Evolutionary conservation across 805 yeast species (phyloP).

Genomic region (Zygoascus flipseniorum): DNA sequence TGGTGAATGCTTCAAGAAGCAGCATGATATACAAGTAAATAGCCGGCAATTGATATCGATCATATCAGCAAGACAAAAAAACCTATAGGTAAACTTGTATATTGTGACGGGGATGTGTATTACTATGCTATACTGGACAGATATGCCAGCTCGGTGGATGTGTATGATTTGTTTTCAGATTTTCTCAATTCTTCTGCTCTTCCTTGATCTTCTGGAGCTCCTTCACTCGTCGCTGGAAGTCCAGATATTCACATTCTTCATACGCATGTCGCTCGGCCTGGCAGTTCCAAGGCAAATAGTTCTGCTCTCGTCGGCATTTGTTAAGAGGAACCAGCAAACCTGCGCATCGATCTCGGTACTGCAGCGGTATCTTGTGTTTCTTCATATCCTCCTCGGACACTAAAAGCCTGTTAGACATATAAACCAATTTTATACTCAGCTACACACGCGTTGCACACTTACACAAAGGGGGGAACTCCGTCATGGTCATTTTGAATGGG

Average conservation of each 20-base stretch:
- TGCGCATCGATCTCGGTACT: slow-evolving; percentile 81
- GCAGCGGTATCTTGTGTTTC: slow-evolving; percentile 65
- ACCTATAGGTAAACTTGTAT: too few species aligned
- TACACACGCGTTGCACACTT: slow-evolving; percentile 3
- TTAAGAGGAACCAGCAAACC: slow-evolving; percentile 49
- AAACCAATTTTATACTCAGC: neutral
- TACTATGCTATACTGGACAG: too few species aligned
- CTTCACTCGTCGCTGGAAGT: slow-evolving; percentile 70
- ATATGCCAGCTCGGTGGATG: too few species aligned
- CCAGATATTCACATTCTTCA: slow-evolving; percentile 79
- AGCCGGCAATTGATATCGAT: too few species aligned
- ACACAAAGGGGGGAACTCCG: slow-evolving; percentile 13
- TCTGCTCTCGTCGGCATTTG: slow-evolving; percentile 50
- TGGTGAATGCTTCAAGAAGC: too few species aligned
- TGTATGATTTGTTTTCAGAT: too few species aligned
- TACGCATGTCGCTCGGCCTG: slow-evolving; percentile 70
- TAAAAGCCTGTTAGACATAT: slow-evolving; percentile 23
- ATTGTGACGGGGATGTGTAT: too few species aligned
- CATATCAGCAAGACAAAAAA: too few species aligned
- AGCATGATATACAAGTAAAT: too few species aligned
- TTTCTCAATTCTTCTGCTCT: slow-evolving; percentile 15
- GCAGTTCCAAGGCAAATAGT: slow-evolving; percentile 64
- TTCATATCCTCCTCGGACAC: slow-evolving; percentile 82
- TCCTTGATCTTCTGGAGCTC: slow-evolving; percentile 54
- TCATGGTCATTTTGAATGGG: slow-evolving; percentile 17